Evolutionary conservation across 2,329 filamentous ascomycete genomes (phyloP).

Genomic region (Aureobasidium vineae): DNA sequence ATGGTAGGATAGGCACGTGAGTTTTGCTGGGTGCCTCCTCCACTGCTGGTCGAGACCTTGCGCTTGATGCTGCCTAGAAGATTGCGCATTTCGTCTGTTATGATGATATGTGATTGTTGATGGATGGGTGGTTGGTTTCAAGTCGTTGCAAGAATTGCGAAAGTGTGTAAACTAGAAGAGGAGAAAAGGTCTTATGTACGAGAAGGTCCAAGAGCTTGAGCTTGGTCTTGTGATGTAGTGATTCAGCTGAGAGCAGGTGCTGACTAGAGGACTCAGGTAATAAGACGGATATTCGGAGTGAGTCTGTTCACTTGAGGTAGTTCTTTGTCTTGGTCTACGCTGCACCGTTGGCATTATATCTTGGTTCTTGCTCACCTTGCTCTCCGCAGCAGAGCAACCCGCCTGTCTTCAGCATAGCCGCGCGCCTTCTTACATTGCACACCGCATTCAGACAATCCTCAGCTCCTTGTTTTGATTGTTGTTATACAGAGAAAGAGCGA

Average conservation of each 20-base stretch:
- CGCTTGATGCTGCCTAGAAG: slow-evolving; percentile 21
- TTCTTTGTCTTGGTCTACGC: slow-evolving; percentile 7
- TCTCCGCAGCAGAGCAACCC: neutral
- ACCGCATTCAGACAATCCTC: neutral
- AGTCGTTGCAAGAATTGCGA: neutral
- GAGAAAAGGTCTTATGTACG: neutral
- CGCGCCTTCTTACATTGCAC: neutral
- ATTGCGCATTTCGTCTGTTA: slow-evolving; percentile 13
- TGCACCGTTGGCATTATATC: neutral
- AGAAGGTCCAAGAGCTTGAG: slow-evolving; percentile 2
- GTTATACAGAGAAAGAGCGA: slow-evolving; percentile 7
- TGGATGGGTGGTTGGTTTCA: neutral
- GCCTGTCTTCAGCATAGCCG: neutral
- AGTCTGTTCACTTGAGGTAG: neutral
- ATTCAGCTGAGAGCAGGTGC: neutral
- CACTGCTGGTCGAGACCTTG: slow-evolving; percentile 19
- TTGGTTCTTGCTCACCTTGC: slow-evolving; percentile 4
- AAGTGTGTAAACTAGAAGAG: neutral
- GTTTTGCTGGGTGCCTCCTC: neutral
- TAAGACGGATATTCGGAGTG: slow-evolving; percentile 13
- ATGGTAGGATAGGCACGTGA: slow-evolving; percentile 8
- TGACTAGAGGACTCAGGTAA: slow-evolving; percentile 7
- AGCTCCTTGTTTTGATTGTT: neutral
- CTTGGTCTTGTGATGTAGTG: slow-evolving; percentile 14
- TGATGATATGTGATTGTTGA: slow-evolving; percentile 2